Conservation (phyloP, 2,329 filamentous ascomycete genomes). For the Fusarium bactridioides region DNA sequence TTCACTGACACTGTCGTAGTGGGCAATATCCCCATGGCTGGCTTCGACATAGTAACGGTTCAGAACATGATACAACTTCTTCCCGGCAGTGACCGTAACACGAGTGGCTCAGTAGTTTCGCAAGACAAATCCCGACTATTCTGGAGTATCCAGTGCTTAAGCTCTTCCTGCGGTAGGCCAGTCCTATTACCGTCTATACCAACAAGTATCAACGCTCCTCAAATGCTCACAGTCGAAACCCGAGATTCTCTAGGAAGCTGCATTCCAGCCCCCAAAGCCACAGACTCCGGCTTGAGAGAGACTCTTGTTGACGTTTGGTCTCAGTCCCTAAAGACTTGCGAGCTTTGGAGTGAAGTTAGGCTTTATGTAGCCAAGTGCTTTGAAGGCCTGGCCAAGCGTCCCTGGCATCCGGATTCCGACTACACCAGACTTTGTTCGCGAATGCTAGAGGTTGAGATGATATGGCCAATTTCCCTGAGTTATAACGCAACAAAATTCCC, state of each 20-base stretch:
- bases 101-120: background rate
- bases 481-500: constrained; percentile 6
- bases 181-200: background rate
- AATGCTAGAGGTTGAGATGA: background rate
- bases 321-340: background rate
- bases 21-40: constrained; percentile 9
- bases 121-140: background rate
- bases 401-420: constrained; percentile 22
- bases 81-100: rapidly evolving
- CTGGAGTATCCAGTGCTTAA: constrained; percentile 10
- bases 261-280: background rate
- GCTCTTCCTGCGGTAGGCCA: background rate
- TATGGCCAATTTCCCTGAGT: background rate
- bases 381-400: background rate
- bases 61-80: constrained; percentile 8
- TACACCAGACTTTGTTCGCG: constrained; percentile 7
- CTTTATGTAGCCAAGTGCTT: constrained; percentile 18
- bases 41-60: constrained; percentile 10
- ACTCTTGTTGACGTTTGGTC: constrained; percentile 3
- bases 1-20: background rate
- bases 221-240: background rate
- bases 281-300: rapidly evolving
- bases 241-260: background rate
- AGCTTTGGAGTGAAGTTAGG: constrained; percentile 6
- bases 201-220: background rate